Evolutionary conservation across 2,329 filamentous ascomycete species (phyloP).

Genomic region (Escovopsis sp.): DNA sequence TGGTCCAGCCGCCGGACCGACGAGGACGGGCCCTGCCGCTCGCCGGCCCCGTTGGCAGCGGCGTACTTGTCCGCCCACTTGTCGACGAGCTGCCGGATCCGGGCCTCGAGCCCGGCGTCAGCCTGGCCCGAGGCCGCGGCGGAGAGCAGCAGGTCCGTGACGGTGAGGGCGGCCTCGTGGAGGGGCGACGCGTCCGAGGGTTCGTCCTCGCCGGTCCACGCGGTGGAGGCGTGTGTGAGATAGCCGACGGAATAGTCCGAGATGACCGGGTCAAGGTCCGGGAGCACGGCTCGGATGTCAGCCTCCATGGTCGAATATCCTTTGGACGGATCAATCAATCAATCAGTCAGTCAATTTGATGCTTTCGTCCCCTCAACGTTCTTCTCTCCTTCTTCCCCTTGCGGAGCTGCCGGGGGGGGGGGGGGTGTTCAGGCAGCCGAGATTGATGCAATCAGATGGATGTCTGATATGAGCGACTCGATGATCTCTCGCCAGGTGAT

Average conservation of each 20-base stretch:
- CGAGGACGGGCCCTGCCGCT: slow-evolving; percentile 53
- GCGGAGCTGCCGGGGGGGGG: too few species aligned
- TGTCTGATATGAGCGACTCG: too few species aligned
- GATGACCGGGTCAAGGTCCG: slow-evolving; percentile 74
- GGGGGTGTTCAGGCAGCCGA: too few species aligned
- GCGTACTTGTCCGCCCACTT: slow-evolving; percentile 81
- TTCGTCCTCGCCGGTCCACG: slow-evolving; percentile 64
- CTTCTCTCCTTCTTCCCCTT: too few species aligned
- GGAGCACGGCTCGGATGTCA: slow-evolving; percentile 71
- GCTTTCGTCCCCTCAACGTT: too few species aligned
- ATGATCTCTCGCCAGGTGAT: too few species aligned
- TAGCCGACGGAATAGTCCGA: slow-evolving; percentile 93
- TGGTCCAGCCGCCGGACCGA: slow-evolving; percentile 79
- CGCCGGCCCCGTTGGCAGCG: slow-evolving; percentile 55
- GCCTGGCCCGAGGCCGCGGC: slow-evolving; percentile 91
- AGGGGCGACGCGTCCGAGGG: slow-evolving; percentile 57
- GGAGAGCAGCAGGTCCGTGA: slow-evolving; percentile 81
- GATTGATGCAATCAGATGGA: too few species aligned
- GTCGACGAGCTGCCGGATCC: slow-evolving; percentile 69
- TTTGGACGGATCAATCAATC: too few species aligned
- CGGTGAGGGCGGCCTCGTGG: slow-evolving; percentile 65
- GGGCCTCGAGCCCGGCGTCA: slow-evolving; percentile 54
- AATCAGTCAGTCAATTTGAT: too few species aligned
- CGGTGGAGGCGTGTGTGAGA: slow-evolving; percentile 78
- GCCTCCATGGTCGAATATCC: slow-evolving; percentile 51